Conservation (phyloP, 768 basidiomycete species). For the Pleurotus platypus region DNA sequence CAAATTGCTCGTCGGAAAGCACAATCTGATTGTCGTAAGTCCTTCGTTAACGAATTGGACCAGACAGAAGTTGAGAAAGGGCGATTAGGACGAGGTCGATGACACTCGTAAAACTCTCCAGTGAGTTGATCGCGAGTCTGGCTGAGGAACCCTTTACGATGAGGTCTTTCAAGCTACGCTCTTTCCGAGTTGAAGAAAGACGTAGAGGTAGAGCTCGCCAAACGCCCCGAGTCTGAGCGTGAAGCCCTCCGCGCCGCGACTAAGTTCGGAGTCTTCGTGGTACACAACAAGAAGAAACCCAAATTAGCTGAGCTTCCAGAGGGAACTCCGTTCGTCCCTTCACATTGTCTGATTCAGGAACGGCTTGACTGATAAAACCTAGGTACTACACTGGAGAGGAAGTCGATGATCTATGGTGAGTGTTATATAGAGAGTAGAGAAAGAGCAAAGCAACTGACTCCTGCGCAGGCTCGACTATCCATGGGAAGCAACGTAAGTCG, state of each 20-base stretch:
- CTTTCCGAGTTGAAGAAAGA: conserved; percentile 87
- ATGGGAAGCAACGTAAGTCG: conserved; percentile 71
- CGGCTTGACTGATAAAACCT: conserved; percentile 3
- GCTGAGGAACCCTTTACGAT: background rate
- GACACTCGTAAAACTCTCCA: conserved; percentile 87
- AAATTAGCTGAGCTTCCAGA: conserved; percentile 76
- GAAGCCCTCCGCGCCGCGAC: conserved; percentile 64
- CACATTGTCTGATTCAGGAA: background rate
- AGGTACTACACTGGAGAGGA: conserved; percentile 84
- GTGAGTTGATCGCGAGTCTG: conserved; percentile 38
- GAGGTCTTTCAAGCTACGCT: conserved; percentile 62
- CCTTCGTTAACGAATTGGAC: background rate
- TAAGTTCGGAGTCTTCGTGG: conserved; percentile 89
- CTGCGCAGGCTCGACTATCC: conserved; percentile 72
- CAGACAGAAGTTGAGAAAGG: no score
- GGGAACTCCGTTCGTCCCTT: conserved; percentile 45
- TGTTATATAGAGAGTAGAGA: background rate
- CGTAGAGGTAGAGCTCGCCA: conserved; percentile 66
- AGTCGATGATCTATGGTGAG: conserved; percentile 69
- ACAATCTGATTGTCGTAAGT: conserved; percentile 80
- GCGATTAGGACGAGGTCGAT: conserved; percentile 76
- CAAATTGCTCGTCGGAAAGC: conserved; percentile 72
- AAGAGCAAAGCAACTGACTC: no score
- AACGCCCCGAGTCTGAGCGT: conserved; percentile 68
- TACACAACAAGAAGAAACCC: conserved; percentile 88